Evolutionary conservation across 257 asterid species (phyloP).

Genomic region (Nicotiana sylvestris): DNA sequence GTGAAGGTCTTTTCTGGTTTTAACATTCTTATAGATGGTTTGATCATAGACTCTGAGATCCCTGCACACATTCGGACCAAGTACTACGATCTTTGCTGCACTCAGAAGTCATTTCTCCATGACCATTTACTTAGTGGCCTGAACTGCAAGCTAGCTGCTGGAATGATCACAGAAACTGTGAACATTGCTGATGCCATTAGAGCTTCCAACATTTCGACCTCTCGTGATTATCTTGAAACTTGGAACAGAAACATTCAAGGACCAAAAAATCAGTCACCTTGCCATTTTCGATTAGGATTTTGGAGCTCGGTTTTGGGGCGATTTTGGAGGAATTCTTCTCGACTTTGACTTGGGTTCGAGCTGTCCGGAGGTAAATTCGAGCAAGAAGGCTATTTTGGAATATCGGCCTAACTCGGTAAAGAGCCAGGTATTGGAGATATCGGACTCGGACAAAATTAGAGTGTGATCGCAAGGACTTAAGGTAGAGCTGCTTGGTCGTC

Average conservation of each 20-base stretch:
- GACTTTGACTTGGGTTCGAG: no score
- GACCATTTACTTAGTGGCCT: slow-evolving; percentile 41
- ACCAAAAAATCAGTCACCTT: no score
- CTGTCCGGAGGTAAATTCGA: no score
- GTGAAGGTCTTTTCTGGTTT: slow-evolving; percentile 42
- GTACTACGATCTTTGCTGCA: slow-evolving; percentile 54
- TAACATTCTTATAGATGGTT: slow-evolving; percentile 41
- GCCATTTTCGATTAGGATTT: no score
- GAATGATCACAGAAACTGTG: slow-evolving; percentile 42
- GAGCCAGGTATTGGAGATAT: no score
- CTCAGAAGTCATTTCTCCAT: slow-evolving; percentile 50
- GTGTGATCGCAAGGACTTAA: no score
- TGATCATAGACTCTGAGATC: slow-evolving; percentile 43
- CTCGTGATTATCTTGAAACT: slow-evolving; percentile 25
- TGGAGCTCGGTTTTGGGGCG: no score
- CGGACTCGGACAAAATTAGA: no score
- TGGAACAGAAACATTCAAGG: slow-evolving; percentile 30
- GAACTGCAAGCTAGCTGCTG: slow-evolving; percentile 46
- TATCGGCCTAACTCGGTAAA: no score
- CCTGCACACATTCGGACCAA: slow-evolving; percentile 29
- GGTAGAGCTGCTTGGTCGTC: no score
- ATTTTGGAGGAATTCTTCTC: no score
- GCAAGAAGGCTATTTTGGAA: no score
- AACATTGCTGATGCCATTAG: slow-evolving; percentile 52
- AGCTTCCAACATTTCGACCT: slow-evolving; percentile 28